phyloP scores from a whole-genome alignment of 1,139 yeast genomes.

The Geotrichum histeridarum region DNA sequence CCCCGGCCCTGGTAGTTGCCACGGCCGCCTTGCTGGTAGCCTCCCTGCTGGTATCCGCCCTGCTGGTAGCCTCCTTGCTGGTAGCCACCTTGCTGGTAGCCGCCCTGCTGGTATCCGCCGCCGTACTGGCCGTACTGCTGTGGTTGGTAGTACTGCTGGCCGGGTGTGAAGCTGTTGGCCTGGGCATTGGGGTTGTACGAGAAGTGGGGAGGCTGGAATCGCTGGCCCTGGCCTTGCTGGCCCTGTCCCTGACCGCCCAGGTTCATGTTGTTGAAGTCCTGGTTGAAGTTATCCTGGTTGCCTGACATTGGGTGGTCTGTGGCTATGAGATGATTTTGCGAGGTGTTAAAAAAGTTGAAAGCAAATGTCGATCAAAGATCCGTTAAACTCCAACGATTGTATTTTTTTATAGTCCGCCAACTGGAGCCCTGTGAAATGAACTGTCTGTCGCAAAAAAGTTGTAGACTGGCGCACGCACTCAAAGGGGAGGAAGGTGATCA shows the following conservation, averaged over 20 bases:
- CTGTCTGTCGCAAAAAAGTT: too few relatives aligned
- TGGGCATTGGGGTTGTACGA: constrained; percentile 11
- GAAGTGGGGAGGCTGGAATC: constrained; percentile 8
- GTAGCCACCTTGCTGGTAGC: constrained; percentile 7
- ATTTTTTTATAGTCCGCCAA: too few relatives aligned
- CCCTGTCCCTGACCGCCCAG: constrained; percentile 12
- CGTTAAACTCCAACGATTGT: too few relatives aligned
- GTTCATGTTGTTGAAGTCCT: constrained; percentile 13
- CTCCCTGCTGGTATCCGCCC: constrained; percentile 9
- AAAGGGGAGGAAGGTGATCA: too few relatives aligned
- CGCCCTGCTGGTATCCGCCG: not conserved
- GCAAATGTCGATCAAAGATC: too few relatives aligned
- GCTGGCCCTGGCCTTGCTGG: constrained; percentile 5
- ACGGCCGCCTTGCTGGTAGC: constrained; percentile 9
- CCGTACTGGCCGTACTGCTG: constrained; percentile 9
- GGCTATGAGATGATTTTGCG: too few relatives aligned
- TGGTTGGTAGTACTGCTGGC: constrained; percentile 13
- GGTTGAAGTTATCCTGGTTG: constrained; percentile 10
- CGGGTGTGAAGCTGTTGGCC: constrained; percentile 14
- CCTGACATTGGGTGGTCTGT: constrained; percentile 10
- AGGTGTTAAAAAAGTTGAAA: too few relatives aligned
- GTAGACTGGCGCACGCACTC: too few relatives aligned
- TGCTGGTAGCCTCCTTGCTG: constrained; percentile 4
- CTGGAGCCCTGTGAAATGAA: too few relatives aligned
- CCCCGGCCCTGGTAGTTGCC: constrained; percentile 14